These are phyloP conservation scores for Cyberlindnera petersonii DNA, from an alignment of 805 yeast species.

Conservation along the genomic window DNA sequence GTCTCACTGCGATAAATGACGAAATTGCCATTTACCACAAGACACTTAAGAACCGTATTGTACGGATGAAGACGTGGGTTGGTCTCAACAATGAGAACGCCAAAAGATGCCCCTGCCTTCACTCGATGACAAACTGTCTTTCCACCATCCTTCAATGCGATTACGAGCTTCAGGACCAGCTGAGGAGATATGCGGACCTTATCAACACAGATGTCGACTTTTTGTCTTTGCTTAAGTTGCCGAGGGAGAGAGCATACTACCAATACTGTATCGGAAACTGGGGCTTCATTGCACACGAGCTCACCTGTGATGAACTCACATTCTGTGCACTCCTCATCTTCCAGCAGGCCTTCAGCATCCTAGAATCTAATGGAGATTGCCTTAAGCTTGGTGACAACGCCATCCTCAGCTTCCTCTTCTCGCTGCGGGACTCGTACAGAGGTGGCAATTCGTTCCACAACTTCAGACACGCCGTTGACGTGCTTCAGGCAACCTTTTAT, in stretches of 20 bases:
- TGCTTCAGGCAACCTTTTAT: constrained; percentile 81
- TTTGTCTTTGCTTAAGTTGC: constrained; percentile 22
- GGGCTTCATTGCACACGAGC: constrained; percentile 69
- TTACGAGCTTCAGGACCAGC: constrained; percentile 10
- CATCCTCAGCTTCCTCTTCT: constrained; percentile 56
- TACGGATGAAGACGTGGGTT: constrained; percentile 40
- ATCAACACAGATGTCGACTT: constrained; percentile 31
- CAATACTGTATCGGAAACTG: constrained; percentile 49
- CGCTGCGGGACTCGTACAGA: constrained; percentile 74
- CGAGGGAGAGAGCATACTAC: constrained; percentile 24
- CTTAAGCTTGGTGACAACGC: constrained; percentile 36
- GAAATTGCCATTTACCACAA: constrained; percentile 20
- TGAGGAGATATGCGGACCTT: constrained; percentile 20
- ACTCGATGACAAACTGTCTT: constrained; percentile 34
- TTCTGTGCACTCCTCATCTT: constrained; percentile 57
- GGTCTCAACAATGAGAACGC: constrained; percentile 32
- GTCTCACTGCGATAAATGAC: constrained; percentile 17
- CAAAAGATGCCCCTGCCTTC: constrained; percentile 25
- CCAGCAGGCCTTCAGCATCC: constrained; percentile 35
- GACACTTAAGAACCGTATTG: constrained; percentile 28
- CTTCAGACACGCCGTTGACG: constrained; percentile 94
- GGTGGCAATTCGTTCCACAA: constrained; percentile 90
- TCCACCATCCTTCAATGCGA: constrained; percentile 23
- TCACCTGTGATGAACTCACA: constrained; percentile 60
- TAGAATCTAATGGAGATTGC: constrained; percentile 13